Percentiles rank a stretch among this genome's conserved stretches.
These are phyloP conservation scores for Penicillium sp. DNA, from an alignment of 2,329 filamentous ascomycete genomes.

Conservation along the genomic window DNA sequence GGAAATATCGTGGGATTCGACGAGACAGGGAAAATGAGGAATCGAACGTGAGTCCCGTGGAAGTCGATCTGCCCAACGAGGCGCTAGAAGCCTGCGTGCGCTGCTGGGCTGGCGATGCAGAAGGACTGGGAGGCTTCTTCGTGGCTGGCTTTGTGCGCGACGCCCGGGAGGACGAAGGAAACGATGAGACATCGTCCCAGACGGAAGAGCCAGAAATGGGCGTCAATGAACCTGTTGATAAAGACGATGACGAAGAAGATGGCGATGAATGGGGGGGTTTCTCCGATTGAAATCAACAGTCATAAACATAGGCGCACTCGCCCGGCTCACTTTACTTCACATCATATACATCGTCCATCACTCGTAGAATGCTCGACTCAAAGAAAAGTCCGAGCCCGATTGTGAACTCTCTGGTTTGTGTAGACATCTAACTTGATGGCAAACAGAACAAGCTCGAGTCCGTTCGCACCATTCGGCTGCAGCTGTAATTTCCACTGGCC, in stretches of 20 bases:
- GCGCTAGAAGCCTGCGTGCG: conserved; percentile 74
- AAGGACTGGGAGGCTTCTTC: conserved; percentile 94
- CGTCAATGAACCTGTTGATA: not conserved
- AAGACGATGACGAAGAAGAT: conserved; percentile 18
- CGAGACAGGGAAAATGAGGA: conserved; percentile 40
- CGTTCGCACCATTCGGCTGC: conserved; percentile 52
- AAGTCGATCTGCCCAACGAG: conserved; percentile 50
- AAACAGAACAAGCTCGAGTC: conserved; percentile 72
- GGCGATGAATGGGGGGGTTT: conserved; percentile 53
- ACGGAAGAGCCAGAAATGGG: not conserved
- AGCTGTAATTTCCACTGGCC: conserved; percentile 76
- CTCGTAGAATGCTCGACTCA: conserved; percentile 7
- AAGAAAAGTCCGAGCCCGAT: conserved; percentile 68
- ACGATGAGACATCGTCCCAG: not conserved
- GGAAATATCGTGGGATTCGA: conserved; percentile 68
- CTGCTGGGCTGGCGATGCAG: conserved; percentile 77
- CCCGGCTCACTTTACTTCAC: not conserved
- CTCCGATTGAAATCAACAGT: conserved; percentile 36
- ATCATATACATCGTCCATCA: conserved; percentile 14
- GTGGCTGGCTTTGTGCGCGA: conserved; percentile 82
- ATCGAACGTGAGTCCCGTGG: conserved; percentile 13
- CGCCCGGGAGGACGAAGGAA: conserved; percentile 28
- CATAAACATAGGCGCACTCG: not conserved
- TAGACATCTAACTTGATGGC: conserved; percentile 78
- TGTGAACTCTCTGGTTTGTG: conserved; percentile 68